Evolutionary conservation across 176 grass and related monocot genomes (phyloP), one percentile per base, ranked within the genome.

Genomic region (Ampelocalamus luodianensis): DNA sequence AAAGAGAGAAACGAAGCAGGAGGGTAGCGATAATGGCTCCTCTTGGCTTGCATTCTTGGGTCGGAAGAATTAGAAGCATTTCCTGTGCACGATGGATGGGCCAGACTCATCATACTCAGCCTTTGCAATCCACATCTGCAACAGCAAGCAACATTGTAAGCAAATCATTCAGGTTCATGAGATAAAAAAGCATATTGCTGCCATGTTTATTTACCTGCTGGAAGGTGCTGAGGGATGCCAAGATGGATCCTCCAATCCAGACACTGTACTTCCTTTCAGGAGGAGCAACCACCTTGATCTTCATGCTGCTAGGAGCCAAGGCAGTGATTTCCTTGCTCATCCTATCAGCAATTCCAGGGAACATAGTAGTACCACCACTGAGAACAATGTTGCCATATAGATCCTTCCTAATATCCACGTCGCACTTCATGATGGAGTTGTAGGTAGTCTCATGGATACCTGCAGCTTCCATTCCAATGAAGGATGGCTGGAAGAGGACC

Each of bases 361-460:
- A 97, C 95, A 97, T 97, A 50, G 95, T 97, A 22, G 95, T 92
- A 55, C 95, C 95, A 79, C 95, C 95, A 87, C 86, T 89, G 59
- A 97, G 90, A 65, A 97, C 95, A 34, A 97, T 94, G 88, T 97
- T 97, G 62, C 92, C 95, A 10, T 97, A 97, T 8, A 97, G 83
- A 74, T 97, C 95, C 90, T 97, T 97, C 90, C 95, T 94, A 76
- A 97, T 97, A 89, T 97, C 95, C 72, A 97, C 92, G 14, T 97
- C 95, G 49, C 95, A 97, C 92, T 97, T 97, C 95, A 97, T 97
- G 86, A 97, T 97, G 68, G 92, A 97, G 84, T 94, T 97, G 90
- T 97, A 97, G 68, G 95, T 97, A 3, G 92, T 97, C 95, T 97
- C 92, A 44, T 97, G 95, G 65, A 97, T 97, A 22, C 95, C 95